A percentile compares a stretch with the other conserved stretches of the same genome.
These are phyloP conservation scores for Kwoniella sp. DNA, from an alignment of 768 basidiomycete species.

Conservation along the genomic window DNA sequence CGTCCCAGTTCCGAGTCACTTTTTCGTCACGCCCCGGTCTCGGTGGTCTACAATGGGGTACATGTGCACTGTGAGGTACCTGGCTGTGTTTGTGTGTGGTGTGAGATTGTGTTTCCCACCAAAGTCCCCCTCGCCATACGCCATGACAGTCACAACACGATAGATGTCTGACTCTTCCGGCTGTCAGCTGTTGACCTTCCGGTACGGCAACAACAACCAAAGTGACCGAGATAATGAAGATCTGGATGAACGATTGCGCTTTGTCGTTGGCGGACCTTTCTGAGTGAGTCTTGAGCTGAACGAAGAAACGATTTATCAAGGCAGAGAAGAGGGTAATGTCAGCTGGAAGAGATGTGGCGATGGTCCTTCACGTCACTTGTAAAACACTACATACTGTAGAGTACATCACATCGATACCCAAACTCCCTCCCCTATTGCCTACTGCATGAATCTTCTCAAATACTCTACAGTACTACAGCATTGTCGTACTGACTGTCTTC, in stretches of 20 bases:
- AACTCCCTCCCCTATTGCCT: too few species aligned
- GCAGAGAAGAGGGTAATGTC: slow-evolving; percentile 75
- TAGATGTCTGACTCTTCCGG: too few species aligned
- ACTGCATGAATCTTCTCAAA: too few species aligned
- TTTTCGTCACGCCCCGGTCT: background rate
- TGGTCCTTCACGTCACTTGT: too few species aligned
- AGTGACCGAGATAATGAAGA: slow-evolving; percentile 91
- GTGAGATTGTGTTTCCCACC: slow-evolving; percentile 3
- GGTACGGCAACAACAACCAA: slow-evolving; percentile 85
- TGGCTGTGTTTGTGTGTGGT: background rate
- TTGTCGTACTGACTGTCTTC: too few species aligned
- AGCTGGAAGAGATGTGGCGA: too few species aligned
- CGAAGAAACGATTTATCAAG: slow-evolving; percentile 93
- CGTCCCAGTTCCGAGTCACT: slow-evolving; percentile 1
- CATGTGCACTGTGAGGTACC: background rate
- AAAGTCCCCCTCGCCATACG: background rate
- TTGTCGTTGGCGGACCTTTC: slow-evolving; percentile 73
- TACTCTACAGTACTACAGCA: too few species aligned
- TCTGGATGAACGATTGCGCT: slow-evolving; percentile 86
- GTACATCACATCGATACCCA: too few species aligned
- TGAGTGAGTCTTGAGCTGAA: slow-evolving; percentile 73
- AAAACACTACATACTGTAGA: too few species aligned
- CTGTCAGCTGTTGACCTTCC: too few species aligned
- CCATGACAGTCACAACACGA: too few species aligned
- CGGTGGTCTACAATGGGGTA: slow-evolving; percentile 6